Conservation (phyloP, 164 flowering plant genomes). For the Hamamelis virginiana region DNA sequence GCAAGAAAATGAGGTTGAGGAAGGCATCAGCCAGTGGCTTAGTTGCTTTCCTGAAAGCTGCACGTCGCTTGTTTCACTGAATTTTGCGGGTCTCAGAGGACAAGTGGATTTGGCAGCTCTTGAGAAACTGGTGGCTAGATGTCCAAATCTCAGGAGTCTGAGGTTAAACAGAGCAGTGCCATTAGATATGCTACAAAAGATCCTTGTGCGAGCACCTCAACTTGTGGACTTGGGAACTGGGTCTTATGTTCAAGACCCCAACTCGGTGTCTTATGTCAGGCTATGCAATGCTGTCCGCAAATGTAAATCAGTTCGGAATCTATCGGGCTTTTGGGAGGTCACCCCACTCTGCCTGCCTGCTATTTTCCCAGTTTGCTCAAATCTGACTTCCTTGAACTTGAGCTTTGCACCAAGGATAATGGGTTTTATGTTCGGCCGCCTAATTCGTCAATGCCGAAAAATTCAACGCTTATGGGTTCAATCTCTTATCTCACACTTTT, state of each 20-base stretch:
- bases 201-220: constrained; percentile 9
- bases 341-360: background rate
- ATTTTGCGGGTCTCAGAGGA: constrained; percentile 5
- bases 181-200: constrained; percentile 1
- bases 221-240: constrained; percentile 11
- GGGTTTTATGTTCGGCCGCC: constrained; percentile 29
- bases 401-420: constrained; percentile 37
- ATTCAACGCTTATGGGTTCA: constrained; percentile 55
- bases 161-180: constrained; percentile 9
- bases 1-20: constrained; percentile 8
- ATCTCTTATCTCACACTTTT: background rate
- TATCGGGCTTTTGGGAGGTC: background rate
- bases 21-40: constrained; percentile 3
- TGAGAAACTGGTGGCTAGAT: constrained; percentile 14
- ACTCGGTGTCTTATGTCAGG: background rate
- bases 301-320: constrained; percentile 1
- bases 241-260: background rate
- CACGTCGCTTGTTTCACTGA: constrained; percentile 10
- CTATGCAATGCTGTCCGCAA: background rate
- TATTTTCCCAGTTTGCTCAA: background rate
- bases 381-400: background rate
- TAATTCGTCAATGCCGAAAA: constrained; percentile 40
- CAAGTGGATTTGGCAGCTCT: constrained; percentile 5
- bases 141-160: constrained; percentile 14
- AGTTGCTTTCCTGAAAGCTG: constrained; percentile 9